Base-by-base conservation (phyloP, 805 yeast species). In the Hanseniaspora taiwanica region DNA sequence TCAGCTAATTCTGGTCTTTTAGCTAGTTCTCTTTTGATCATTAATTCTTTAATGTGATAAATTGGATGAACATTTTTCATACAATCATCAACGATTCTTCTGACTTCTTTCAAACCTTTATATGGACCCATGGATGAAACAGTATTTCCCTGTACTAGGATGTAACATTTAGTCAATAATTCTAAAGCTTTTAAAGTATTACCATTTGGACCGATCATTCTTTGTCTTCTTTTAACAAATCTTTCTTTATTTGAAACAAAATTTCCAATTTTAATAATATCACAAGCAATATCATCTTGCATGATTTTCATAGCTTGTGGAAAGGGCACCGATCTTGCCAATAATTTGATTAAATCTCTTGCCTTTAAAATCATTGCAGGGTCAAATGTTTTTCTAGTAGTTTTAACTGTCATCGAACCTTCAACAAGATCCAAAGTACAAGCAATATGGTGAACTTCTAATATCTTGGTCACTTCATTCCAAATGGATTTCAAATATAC, bases 51-150 rank as follows among this genome's bases (percentile, higher is more conserved):
- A 56, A 91, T 89, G 59, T 91, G 89, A 63, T 91, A 91, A 45
- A 91, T 89, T n/a, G 98, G 98, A 59, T 91, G 98, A 12, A 91
- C 71, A 53, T 91, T 91, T 55, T 72, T 76, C 98, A 91, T 91
- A 62, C 97, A 91, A 58, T 91, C 98, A 59, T 89, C 97, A 32
- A 91, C 94, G 25, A 91, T 86, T 55, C 97, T 74, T 62, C 97
- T 75, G 6, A 85, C 76, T 48, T 82, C 93, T 58, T 91, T 91
- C 47, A 91, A 67, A 6, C 97, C 97, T 56, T 81, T 85, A 64
- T 66, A 87, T 21, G 95, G 89, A 8, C 98, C 98, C 97, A 91
- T 91, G 10, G 80, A 89, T 40, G 96, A 76, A 3, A 91, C 98
- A 2, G 98, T 91, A 60, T 81, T 86, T 56, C 98, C 98, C 65